Evolutionary conservation across 148 eudicot genomes (phyloP), one percentile per base, ranked within the genome.

Genomic region (Chenopodium berlandieri): DNA sequence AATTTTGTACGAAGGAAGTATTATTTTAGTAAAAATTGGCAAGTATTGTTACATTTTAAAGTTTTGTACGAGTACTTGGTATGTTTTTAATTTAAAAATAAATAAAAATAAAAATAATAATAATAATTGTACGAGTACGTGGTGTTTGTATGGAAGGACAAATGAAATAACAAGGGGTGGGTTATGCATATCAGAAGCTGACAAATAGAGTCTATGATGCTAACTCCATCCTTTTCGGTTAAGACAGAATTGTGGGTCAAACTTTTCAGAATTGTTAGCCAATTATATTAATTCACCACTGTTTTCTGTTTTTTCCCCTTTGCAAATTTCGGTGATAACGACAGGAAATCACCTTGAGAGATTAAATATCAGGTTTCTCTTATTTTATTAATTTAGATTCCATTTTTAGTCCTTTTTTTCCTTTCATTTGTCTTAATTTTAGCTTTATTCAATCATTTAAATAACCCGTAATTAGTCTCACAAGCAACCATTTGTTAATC

Each of bases 251-350:
- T 83, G 93, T 88, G 90, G 91, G 93, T 91, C 91, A 89, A 91
- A 91, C 65, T 84, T 78, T 85, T 77, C 89, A 50, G 84, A 73
- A 73, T 9, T 20, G 30, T 84, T 73, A 62, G 75, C 72, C 74
- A 76, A 82, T 73, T 71, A 58, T 44, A 71, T 68, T 40, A 68
- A 86, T 71, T 69, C 64, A 25, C 32, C 50, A 25, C 67, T 71
- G 83, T 78, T 60, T 83, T 86, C 27, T 71, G 37, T 1, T 56
- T 60, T 54, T 40, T 16, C 52, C 27, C 73, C 83, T 77, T 47
- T 85, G 46, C 88, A 87, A 32, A 91, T 90, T 93, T 93, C 91
- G 89, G 87, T 91, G 93, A 91, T 82, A 90, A 85, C 23, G 94
- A 91, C 93, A 84, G 76, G 54, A 82, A 80, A 87, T 84, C 83